These are phyloP conservation scores for Podospora bellae-mahoneyi DNA, from an alignment of 495 filamentous ascomycete species.

Conservation along the genomic window DNA sequence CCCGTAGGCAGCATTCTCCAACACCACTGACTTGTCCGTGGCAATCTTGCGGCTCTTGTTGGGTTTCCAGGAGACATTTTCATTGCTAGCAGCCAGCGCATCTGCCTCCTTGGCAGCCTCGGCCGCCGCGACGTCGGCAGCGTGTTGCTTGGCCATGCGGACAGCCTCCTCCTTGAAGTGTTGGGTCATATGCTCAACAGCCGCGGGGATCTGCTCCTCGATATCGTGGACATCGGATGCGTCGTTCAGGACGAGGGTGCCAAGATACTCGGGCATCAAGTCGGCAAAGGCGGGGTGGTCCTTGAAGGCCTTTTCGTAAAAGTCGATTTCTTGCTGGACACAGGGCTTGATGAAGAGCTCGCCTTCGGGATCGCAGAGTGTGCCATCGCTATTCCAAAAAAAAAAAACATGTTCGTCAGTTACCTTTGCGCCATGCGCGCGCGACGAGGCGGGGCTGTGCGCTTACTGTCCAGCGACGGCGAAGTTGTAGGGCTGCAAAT, in stretches of 20 bases:
- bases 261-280: constrained; percentile 82
- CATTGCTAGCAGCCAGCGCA: constrained; percentile 22
- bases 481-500: constrained; percentile 70
- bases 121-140: constrained; percentile 30
- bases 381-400: constrained; percentile 72
- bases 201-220: constrained; percentile 49
- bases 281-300: constrained; percentile 67
- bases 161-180: constrained; percentile 41
- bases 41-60: constrained; percentile 55
- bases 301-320: constrained; percentile 73
- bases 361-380: constrained; percentile 80
- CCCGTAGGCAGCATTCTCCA: constrained; percentile 80
- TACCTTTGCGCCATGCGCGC: background rate
- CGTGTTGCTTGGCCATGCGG: constrained; percentile 28
- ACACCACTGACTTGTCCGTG: constrained; percentile 75
- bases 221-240: constrained; percentile 44
- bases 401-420: constrained; percentile 2
- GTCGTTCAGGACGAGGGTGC: constrained; percentile 60
- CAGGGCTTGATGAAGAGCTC: constrained; percentile 93
- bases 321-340: constrained; percentile 77
- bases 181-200: constrained; percentile 42
- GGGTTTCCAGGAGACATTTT: constrained; percentile 35
- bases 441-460: constrained; percentile 5
- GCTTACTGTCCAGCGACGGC: constrained; percentile 95
- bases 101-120: constrained; percentile 29